Conservation (phyloP, 805 yeast species). For the Barnettozyma californica region DNA sequence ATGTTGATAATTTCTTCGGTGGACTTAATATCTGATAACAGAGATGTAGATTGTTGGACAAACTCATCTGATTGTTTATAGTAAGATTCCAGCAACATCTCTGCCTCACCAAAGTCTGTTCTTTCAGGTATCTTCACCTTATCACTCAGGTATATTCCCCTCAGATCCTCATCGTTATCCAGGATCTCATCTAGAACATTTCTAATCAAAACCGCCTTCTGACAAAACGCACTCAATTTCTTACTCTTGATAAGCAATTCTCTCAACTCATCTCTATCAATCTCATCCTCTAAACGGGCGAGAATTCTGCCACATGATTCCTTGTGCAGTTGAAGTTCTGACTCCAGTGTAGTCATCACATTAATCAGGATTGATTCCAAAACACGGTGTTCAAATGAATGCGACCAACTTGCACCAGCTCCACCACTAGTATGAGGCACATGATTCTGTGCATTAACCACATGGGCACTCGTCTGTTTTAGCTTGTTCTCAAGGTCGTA, state of each 20-base stretch:
- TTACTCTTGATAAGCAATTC: conserved; percentile 72
- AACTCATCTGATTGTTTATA: conserved; percentile 90
- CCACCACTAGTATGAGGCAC: conserved; percentile 4
- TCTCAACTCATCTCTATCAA: conserved; percentile 68
- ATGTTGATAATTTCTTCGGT: conserved; percentile 93
- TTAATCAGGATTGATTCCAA: conserved; percentile 77
- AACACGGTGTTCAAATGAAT: conserved; percentile 74
- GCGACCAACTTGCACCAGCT: conserved; percentile 30
- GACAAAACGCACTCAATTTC: conserved; percentile 65
- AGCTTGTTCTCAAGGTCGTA: conserved; percentile 79
- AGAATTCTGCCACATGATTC: conserved; percentile 57
- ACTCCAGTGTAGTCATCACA: conserved; percentile 73
- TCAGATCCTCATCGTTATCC: conserved; percentile 82
- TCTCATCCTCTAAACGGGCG: conserved; percentile 68
- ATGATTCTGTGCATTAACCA: neutral
- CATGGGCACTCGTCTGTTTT: conserved; percentile 23
- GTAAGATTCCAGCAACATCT: conserved; percentile 82
- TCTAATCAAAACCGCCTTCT: conserved; percentile 67
- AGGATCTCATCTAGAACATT: conserved; percentile 78
- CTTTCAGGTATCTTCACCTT: conserved; percentile 18
- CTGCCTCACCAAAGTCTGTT: conserved; percentile 63
- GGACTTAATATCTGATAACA: conserved; percentile 76
- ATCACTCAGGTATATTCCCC: conserved; percentile 68
- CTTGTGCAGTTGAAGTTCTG: conserved; percentile 60
- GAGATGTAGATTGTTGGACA: conserved; percentile 83